A percentile compares a stretch with the other conserved stretches of the same genome.
Evolutionary conservation across 768 basidiomycete species (phyloP).

Genomic region (Suillus clintonianus): DNA sequence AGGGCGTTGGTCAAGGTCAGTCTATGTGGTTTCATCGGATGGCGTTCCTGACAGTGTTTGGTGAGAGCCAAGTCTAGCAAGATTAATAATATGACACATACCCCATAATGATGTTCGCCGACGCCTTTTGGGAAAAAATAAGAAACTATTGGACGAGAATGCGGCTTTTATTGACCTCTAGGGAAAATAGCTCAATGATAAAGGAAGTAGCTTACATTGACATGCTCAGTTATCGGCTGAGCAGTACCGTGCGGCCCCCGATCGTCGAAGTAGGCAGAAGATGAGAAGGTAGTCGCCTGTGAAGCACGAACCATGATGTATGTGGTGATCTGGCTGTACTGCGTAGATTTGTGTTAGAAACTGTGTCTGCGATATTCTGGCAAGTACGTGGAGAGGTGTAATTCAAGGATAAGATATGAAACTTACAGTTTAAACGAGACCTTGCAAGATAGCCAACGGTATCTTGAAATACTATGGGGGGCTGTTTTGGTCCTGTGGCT

Average conservation of each 20-base stretch:
- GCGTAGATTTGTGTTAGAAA: not conserved
- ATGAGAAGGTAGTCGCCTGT: constrained; percentile 64
- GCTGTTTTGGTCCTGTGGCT: not conserved
- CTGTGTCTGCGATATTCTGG: not conserved
- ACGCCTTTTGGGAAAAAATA: constrained; percentile 96
- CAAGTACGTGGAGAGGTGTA: too few relatives aligned
- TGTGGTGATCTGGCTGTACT: not conserved
- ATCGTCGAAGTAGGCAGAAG: constrained; percentile 74
- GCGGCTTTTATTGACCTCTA: constrained; percentile 28
- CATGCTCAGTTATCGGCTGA: constrained; percentile 76
- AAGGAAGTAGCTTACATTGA: constrained; percentile 55
- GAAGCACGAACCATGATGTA: constrained; percentile 36
- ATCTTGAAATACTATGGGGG: too few relatives aligned
- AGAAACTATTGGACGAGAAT: constrained; percentile 77
- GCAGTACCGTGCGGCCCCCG: constrained; percentile 70
- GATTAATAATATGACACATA: constrained; percentile 37
- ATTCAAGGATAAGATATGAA: not conserved
- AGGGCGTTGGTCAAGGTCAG: constrained; percentile 95
- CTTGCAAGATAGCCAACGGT: not conserved
- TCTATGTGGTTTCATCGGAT: constrained; percentile 98
- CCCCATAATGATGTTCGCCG: constrained; percentile 96
- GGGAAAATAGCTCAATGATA: not conserved
- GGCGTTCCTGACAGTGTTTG: constrained; percentile 69
- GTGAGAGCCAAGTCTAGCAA: constrained; percentile 6
- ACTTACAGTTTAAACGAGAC: not conserved